Base-by-base conservation (phyloP, 1,284 basidiomycete genomes). In the Austroboletus rostrupii region DNA sequence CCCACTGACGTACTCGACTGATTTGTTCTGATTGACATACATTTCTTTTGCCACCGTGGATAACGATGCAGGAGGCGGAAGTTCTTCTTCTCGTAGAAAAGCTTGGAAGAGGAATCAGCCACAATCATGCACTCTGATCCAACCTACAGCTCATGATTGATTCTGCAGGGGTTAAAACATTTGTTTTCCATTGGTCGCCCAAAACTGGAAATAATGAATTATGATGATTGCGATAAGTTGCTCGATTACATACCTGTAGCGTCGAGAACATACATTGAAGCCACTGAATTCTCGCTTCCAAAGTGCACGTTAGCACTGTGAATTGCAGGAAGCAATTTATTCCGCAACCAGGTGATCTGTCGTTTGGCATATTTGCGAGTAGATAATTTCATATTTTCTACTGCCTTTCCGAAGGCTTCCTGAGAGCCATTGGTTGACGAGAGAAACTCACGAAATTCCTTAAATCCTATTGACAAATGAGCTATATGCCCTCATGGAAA, bases 331-430 rank as follows among this genome's bases (percentile, higher is more conserved):
- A 97, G 66, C 6, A 99, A 71, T 68, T 97, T 95, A 64, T 93
- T 94, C 36, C 83, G 79, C 46, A 99, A 85, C 97, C 97, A 99
- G 44, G 87, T 85, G 35, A 94, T 76, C 66, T 99, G 97, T 17
- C 85, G 78, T 65, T 90, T 92, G 0, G 97, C 92, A 63, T 99
- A 99, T 68, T 93, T 89, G 17, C 90, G 74, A 1, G 96, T 99
- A 0, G 87, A 86, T 0, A 80, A 68, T 68, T 98, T 97, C 81
- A 93, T 97, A 19, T 77, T 77, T 36, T 87, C 83, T 1, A 92
- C 72, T 0, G 90, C 90, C 17, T 71, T 68, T 9, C 67, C 53
- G 58, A 89, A 91, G 7, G 70, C 60, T 45, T 68, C 54, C 54
- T 77, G 70, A 9, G 78, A 68, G 19, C 69, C 69, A 43, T 68